phyloP scores from a whole-genome alignment of 768 basidiomycete species.

The Tremella mesenterica region DNA sequence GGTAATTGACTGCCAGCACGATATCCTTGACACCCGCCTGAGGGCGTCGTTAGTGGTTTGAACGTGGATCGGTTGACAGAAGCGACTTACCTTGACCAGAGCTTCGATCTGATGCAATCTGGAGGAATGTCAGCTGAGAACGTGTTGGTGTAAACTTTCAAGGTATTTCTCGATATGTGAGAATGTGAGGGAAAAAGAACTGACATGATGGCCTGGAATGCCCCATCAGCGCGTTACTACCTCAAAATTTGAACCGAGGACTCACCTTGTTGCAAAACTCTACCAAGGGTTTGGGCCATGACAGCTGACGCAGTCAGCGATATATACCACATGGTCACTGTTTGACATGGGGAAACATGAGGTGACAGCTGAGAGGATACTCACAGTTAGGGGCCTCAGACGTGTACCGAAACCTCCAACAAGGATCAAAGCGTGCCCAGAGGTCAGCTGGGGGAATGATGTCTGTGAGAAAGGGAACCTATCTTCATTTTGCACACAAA shows the following conservation, averaged over 20 bases:
- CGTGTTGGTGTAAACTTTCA: not conserved
- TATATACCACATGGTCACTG: not conserved
- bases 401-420: constrained; percentile 51
- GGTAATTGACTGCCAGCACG: constrained; percentile 50
- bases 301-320: constrained; percentile 21
- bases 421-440: constrained; percentile 47
- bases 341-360: too few species aligned
- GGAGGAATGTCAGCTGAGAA: constrained; percentile 15
- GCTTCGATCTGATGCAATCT: constrained; percentile 50
- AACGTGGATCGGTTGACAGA: not conserved
- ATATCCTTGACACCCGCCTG: constrained; percentile 50
- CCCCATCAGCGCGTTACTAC: too few species aligned
- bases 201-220: constrained; percentile 46
- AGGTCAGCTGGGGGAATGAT: constrained; percentile 1
- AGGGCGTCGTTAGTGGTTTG: not conserved
- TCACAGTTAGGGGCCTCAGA: constrained; percentile 48
- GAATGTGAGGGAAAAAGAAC: constrained; percentile 3
- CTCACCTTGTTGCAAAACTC: constrained; percentile 47
- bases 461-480: constrained; percentile 11
- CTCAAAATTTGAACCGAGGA: too few species aligned
- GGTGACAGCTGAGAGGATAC: constrained; percentile 3
- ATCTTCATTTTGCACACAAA: too few species aligned
- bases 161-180: not conserved
- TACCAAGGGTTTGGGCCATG: constrained; percentile 49
- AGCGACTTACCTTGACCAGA: constrained; percentile 45